Base-by-base conservation (phyloP, 2,329 filamentous ascomycete genomes). In the Ceratocystis destructans region DNA sequence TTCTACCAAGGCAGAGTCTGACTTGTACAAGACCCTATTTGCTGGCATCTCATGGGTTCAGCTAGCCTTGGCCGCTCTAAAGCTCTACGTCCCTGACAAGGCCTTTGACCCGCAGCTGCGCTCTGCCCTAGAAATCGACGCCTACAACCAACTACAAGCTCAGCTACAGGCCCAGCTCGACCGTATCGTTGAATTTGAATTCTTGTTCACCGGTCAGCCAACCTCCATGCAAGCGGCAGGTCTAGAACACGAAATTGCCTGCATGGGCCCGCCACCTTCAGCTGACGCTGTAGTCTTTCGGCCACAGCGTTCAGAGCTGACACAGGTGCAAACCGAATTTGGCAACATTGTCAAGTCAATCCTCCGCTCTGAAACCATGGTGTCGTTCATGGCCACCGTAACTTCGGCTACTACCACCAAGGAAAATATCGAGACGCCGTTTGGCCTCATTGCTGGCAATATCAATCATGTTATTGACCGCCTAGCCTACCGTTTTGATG, bases 21-120 rank as follows among this genome's bases (percentile, higher is more conserved):
- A 70, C 10, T 69, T 72, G 3, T 70, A 70, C n/a, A 67, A 68
- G 25, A 69, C 69, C 7, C 73, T 76, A 37, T 71, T 74, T 57
- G 76, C 75, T 4, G 76, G 77, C 5, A 75, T 87, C 25, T 87
- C 88, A 4, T 94, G 92, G 84, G 80, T 91, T 33, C 80, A 87
- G 63, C 85, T 96, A 68, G 87, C 89, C 1, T 76, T 92, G 22
- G 86, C 87, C 17, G 83, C 87, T 48, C 79, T 97, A 61, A 83
- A 83, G 69, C 79, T 96, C 1, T 96, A 93, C 72, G 85, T 97
- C 1, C 92, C 95, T 0, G 87, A 96, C 74, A 86, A 87, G 70
- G 82, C 88, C 2, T 94, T 93, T 71, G 94, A 99, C 74, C 94
- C 94, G 1, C 83, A 86, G 68, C 78, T 86, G 67, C 79, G 82